These are phyloP conservation scores for Fusarium sp. DNA, from an alignment of 2,329 filamentous ascomycete genomes.

Conservation along the genomic window DNA sequence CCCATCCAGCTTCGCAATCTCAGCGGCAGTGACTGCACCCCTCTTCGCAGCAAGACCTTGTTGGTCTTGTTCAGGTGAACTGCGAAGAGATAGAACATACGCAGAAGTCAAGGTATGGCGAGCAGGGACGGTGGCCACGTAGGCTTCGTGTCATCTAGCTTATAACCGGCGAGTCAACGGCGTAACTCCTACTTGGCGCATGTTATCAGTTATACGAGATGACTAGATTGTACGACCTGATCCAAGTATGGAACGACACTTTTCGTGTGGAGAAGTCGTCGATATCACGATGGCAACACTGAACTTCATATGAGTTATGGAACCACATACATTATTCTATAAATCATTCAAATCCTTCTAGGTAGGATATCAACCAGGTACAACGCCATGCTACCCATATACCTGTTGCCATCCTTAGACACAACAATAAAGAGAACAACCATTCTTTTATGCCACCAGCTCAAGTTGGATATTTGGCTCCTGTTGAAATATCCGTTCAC, in stretches of 20 bases:
- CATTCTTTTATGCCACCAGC: neutral
- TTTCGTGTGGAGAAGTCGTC: neutral
- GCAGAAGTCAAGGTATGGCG: neutral
- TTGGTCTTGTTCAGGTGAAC: conserved; percentile 10
- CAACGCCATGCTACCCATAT: conserved; percentile 18
- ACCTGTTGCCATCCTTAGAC: conserved; percentile 3
- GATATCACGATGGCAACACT: neutral
- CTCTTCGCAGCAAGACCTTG: neutral
- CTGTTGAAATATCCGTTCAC: neutral
- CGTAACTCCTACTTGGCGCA: neutral
- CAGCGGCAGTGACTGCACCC: neutral
- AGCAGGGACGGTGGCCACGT: neutral
- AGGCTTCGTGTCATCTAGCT: neutral
- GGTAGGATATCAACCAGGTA: neutral
- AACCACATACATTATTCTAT: conserved; percentile 6
- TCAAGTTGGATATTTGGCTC: neutral
- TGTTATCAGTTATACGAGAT: neutral
- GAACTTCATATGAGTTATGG: conserved; percentile 5
- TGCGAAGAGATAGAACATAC: conserved; percentile 7
- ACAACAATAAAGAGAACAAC: neutral
- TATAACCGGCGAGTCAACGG: neutral
- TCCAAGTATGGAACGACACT: conserved; percentile 2
- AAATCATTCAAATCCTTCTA: neutral
- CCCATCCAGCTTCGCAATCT: neutral
- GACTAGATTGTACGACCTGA: neutral